These are phyloP conservation scores for Auricularia cornea DNA, from an alignment of 768 basidiomycete species.

Conservation along the genomic window DNA sequence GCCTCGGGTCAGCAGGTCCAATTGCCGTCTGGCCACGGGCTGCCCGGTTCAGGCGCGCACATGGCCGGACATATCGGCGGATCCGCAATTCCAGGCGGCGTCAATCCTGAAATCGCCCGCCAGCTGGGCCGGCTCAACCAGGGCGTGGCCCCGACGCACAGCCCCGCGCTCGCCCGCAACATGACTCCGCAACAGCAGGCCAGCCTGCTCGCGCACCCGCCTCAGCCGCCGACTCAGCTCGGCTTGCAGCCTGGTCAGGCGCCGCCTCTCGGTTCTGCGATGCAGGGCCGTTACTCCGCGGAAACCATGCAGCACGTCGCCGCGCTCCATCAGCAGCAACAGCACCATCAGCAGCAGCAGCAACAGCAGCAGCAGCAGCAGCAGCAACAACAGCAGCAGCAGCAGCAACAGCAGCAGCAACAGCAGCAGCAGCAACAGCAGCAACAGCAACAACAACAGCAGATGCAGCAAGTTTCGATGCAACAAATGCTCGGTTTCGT, in stretches of 20 bases:
- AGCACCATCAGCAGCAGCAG: not conserved
- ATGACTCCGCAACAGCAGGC: not conserved
- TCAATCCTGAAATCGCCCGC: not conserved
- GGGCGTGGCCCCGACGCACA: not conserved
- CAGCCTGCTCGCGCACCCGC: not conserved
- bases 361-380: not conserved
- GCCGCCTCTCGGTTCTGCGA: not conserved
- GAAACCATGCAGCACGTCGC: not conserved
- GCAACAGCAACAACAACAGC: not conserved
- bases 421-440: slow-evolving; percentile 1
- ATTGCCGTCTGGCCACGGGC: not conserved
- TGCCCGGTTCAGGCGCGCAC: not conserved
- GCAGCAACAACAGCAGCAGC: not conserved
- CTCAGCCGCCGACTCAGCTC: not conserved
- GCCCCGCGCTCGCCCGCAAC: not conserved
- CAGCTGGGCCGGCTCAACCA: not conserved
- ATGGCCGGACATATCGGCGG: not conserved
- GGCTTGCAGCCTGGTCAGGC: not conserved
- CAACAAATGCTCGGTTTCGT: too few species aligned
- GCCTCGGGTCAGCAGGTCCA: not conserved
- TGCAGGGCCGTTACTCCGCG: not conserved
- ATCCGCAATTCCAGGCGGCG: not conserved
- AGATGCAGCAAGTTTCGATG: not conserved
- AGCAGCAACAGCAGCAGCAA: not conserved
- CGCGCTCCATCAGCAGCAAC: not conserved